Evolutionary conservation across 352 stramenopile species (phyloP).

Genomic region (Peronospora destructor): DNA sequence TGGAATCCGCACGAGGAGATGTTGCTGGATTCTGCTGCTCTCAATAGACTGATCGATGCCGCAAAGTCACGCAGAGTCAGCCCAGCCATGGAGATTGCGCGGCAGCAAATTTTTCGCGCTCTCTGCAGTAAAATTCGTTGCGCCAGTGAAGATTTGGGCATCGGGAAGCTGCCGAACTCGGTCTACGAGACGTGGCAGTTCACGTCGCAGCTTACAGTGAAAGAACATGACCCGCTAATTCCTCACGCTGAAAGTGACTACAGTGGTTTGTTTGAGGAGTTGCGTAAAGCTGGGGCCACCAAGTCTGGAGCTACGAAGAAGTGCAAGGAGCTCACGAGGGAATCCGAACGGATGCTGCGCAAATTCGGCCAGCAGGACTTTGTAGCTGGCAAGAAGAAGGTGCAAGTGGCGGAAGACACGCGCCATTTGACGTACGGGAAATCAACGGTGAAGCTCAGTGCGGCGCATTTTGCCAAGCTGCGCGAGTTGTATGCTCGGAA

Average conservation of each 20-base stretch:
- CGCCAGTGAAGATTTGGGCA: conserved; percentile 64
- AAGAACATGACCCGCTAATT: conserved; percentile 64
- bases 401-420: conserved; percentile 40
- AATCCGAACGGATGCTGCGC: conserved; percentile 47
- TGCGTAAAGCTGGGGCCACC: conserved; percentile 63
- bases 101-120: conserved; percentile 58
- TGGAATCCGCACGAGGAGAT: conserved; percentile 49
- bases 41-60: conserved; percentile 13
- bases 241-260: conserved; percentile 67
- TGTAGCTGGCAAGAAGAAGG: conserved; percentile 37
- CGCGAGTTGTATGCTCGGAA: conserved; percentile 68
- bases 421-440: conserved; percentile 56
- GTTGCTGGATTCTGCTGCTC: conserved; percentile 16
- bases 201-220: conserved; percentile 62
- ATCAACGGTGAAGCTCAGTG: conserved; percentile 73
- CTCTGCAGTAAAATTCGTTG: conserved; percentile 64
- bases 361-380: conserved; percentile 45
- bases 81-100: conserved; percentile 55
- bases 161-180: conserved; percentile 72
- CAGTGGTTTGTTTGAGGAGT: conserved; percentile 59
- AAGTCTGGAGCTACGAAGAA: conserved; percentile 53
- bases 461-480: conserved; percentile 82
- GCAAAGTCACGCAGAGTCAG: conserved; percentile 21
- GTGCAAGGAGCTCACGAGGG: conserved; percentile 52
- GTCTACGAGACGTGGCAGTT: conserved; percentile 85